Evolutionary conservation across 306 rosid genomes (phyloP).

Genomic region (Trifolium pratense): DNA sequence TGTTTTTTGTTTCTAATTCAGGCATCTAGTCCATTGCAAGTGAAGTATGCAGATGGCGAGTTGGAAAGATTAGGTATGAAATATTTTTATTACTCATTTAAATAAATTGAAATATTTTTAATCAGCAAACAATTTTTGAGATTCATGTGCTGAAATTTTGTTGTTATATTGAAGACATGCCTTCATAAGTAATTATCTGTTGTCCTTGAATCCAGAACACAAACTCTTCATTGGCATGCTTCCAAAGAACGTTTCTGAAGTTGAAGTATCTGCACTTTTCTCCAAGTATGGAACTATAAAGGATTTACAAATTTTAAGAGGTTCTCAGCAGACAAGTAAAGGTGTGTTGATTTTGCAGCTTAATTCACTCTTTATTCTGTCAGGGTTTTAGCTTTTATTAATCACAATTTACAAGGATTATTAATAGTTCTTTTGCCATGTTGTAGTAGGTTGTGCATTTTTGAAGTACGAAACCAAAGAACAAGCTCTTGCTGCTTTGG

Average conservation of each 20-base stretch:
- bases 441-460: conserved; percentile 87
- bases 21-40: conserved; percentile 99
- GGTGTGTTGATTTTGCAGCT: conserved; percentile 61
- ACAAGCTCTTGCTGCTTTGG: conserved; percentile 88
- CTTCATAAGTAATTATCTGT: conserved; percentile 39
- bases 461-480: conserved; percentile 93
- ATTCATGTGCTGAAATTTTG: conserved; percentile 32
- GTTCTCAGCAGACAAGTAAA: conserved; percentile 95
- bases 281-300: conserved; percentile 75
- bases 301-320: conserved; percentile 93
- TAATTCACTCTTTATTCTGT: conserved; percentile 14
- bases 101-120: conserved; percentile 36
- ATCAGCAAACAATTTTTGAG: conserved; percentile 3
- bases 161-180: conserved; percentile 8
- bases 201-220: conserved; percentile 69
- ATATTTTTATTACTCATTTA: conserved; percentile 37
- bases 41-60: conserved; percentile 99
- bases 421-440: conserved; percentile 39
- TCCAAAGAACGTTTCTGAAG: conserved; percentile 91
- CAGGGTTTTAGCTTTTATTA: conserved; percentile 25
- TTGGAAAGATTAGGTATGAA: conserved; percentile 93
- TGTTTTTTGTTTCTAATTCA: conserved; percentile 58
- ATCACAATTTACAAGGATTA: conserved; percentile 5
- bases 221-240: conserved; percentile 98
- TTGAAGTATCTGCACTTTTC: conserved; percentile 77